Conservation (phyloP, 495 filamentous ascomycete species). For the Cudoniella acicularis region DNA sequence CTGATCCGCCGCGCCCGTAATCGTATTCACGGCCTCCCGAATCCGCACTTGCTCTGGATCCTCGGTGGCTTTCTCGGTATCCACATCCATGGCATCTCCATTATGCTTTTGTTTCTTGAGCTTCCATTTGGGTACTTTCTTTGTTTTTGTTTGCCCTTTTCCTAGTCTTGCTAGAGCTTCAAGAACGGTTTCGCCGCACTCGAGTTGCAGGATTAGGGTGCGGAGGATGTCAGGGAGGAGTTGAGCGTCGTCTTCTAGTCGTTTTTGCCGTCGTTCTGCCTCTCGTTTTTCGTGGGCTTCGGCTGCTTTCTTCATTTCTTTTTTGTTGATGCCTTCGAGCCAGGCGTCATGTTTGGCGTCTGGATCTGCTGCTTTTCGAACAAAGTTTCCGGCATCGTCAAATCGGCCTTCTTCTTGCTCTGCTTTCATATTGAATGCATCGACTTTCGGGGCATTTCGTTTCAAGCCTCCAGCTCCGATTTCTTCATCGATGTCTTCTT, state of each 20-base stretch:
- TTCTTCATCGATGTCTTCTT: conserved; percentile 73
- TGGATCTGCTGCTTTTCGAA: conserved; percentile 84
- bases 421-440: conserved; percentile 89
- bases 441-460: conserved; percentile 90
- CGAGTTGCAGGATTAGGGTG: conserved; percentile 65
- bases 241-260: conserved; percentile 67
- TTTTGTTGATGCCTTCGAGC: conserved; percentile 88
- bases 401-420: conserved; percentile 94
- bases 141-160: conserved; percentile 62
- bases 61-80: conserved; percentile 44
- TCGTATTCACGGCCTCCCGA: conserved; percentile 67
- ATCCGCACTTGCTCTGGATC: conserved; percentile 68
- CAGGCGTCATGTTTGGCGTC: conserved; percentile 89
- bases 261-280: conserved; percentile 63
- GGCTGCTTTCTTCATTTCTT: conserved; percentile 82
- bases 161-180: conserved; percentile 84
- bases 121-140: conserved; percentile 60
- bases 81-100: conserved; percentile 65
- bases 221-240: conserved; percentile 70
- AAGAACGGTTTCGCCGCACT: conserved; percentile 81
- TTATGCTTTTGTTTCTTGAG: conserved; percentile 46
- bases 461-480: conserved; percentile 86
- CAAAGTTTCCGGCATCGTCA: conserved; percentile 84
- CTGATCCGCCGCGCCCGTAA: conserved; percentile 86
- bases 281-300: conserved; percentile 88